Evolutionary conservation across 306 rosid genomes (phyloP).

Genomic region (Lagenaria siceraria): DNA sequence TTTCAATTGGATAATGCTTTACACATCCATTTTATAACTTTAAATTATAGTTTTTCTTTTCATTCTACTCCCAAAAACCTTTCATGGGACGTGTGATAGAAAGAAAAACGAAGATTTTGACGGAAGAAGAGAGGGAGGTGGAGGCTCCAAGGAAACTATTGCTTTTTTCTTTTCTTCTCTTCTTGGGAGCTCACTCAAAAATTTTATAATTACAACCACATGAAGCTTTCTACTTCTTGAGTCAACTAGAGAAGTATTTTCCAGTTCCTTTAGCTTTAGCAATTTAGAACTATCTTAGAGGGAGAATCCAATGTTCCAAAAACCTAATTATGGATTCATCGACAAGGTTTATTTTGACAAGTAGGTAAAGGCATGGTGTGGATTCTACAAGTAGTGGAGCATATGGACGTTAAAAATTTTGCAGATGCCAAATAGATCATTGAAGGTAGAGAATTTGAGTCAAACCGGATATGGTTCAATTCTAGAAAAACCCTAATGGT

Average conservation of each 20-base stretch:
- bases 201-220: no score
- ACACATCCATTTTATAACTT: neutral
- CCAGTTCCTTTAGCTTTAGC: neutral
- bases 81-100: neutral
- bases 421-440: neutral
- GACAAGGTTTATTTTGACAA: neutral
- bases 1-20: neutral
- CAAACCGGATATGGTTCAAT: neutral
- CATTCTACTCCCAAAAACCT: neutral
- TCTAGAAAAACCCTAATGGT: neutral
- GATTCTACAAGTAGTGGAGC: neutral
- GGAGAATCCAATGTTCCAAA: neutral
- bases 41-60: neutral
- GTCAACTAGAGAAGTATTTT: neutral
- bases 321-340: neutral
- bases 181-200: no score
- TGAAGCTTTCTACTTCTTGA: no score
- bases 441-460: neutral
- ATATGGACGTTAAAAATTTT: neutral
- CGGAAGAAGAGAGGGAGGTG: neutral
- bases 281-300: neutral
- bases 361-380: neutral
- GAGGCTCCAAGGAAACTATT: neutral
- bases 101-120: neutral
- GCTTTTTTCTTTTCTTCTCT: no score